Evolutionary conservation across 148 eudicot genomes (phyloP).

Genomic region (Fagopyrum esculentum): DNA sequence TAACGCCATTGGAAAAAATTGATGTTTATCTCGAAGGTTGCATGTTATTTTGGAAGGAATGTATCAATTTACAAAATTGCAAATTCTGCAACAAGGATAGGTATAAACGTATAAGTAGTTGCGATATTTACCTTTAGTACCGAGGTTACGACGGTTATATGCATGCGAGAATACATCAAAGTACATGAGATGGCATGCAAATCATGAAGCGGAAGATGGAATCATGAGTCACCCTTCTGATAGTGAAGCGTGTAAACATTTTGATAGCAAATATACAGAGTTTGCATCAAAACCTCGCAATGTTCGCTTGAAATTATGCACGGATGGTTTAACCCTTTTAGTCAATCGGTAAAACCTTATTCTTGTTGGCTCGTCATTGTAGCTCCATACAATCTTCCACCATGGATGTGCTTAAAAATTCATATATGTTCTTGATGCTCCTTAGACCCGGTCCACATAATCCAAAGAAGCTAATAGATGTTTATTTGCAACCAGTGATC

Average conservation of each 20-base stretch:
- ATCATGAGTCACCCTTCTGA: background rate
- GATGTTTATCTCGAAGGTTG: too few species aligned
- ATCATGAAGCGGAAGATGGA: background rate
- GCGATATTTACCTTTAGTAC: background rate
- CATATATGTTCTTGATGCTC: background rate
- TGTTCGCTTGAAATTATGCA: background rate
- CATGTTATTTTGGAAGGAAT: background rate
- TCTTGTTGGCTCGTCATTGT: background rate
- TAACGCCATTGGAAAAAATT: too few species aligned
- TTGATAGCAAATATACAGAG: background rate
- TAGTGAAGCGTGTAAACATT: conserved; percentile 1
- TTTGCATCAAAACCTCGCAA: background rate
- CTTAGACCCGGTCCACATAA: background rate
- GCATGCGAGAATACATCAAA: background rate
- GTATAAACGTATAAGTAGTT: background rate
- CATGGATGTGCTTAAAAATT: background rate
- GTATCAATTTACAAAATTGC: background rate
- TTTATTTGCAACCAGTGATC: background rate
- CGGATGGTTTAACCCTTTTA: background rate
- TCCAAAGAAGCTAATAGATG: background rate
- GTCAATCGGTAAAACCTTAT: background rate
- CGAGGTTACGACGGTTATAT: background rate
- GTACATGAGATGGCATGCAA: conserved; percentile 1
- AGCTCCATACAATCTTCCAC: background rate
- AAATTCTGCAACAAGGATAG: background rate